Conservation (phyloP, 2,329 filamentous ascomycete species). For the Chaetomiaceae sp. region DNA sequence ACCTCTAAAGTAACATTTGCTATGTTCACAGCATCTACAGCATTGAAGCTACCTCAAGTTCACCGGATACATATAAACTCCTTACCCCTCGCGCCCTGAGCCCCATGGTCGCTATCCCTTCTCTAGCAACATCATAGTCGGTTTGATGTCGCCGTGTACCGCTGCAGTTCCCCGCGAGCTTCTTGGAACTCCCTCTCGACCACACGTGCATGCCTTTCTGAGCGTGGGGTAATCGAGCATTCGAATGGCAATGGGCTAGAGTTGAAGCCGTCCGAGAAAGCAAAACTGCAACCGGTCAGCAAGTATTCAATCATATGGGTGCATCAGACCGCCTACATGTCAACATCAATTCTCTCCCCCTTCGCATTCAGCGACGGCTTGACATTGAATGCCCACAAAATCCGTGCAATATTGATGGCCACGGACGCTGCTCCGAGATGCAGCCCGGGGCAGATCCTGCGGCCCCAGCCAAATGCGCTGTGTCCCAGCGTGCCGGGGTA, state of each 20-base stretch:
- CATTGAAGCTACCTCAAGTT: no score
- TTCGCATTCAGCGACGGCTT: constrained; percentile 30
- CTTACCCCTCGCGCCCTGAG: no score
- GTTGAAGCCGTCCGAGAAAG: constrained; percentile 41
- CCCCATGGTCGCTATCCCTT: no score
- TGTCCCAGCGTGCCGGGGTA: constrained; percentile 38
- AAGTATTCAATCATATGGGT: neutral
- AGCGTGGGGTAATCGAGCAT: constrained; percentile 37
- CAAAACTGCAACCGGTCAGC: constrained; percentile 31
- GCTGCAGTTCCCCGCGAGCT: constrained; percentile 28
- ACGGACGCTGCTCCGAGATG: constrained; percentile 51
- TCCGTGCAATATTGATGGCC: constrained; percentile 41
- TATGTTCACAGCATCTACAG: no score
- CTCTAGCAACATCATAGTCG: no score
- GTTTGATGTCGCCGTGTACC: no score
- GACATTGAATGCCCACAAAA: constrained; percentile 52
- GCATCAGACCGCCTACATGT: constrained; percentile 33
- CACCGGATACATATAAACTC: no score
- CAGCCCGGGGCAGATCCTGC: constrained; percentile 40
- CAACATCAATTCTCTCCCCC: constrained; percentile 33
- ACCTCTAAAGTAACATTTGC: no score
- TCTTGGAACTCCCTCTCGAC: constrained; percentile 31
- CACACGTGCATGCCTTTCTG: constrained; percentile 30
- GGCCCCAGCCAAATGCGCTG: constrained; percentile 40
- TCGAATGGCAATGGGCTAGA: constrained; percentile 40